A percentile compares a stretch with the other conserved stretches of the same genome.
Conservation (phyloP, 2,329 filamentous ascomycete species). For the Sclerotinia glacialis region DNA sequence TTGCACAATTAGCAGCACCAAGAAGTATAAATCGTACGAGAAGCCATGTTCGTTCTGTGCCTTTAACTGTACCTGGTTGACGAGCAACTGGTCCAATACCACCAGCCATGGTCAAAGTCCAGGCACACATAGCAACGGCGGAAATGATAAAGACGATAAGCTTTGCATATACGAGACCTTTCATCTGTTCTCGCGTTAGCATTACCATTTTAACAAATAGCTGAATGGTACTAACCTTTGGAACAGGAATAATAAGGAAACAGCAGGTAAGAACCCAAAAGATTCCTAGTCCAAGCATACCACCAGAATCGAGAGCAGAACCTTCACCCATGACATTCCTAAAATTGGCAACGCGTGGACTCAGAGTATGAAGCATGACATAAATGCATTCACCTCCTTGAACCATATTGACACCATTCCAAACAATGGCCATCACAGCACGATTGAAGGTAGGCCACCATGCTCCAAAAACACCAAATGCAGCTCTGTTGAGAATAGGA, state of each 20-base stretch:
- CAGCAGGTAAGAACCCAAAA: slow-evolving; percentile 45
- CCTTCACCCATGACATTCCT: slow-evolving; percentile 43
- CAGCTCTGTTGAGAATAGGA: slow-evolving; percentile 44
- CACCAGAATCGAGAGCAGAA: slow-evolving; percentile 43
- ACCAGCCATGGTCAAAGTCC: slow-evolving; percentile 41
- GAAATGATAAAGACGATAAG: slow-evolving; percentile 42
- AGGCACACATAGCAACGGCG: slow-evolving; percentile 43
- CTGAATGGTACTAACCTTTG: slow-evolving; percentile 33
- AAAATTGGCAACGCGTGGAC: slow-evolving; percentile 43
- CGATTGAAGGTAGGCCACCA: slow-evolving; percentile 47
- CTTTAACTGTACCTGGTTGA: slow-evolving; percentile 38
- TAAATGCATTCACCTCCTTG: slow-evolving; percentile 41
- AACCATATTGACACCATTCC: slow-evolving; percentile 45
- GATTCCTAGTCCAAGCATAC: slow-evolving; percentile 45
- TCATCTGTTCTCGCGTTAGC: slow-evolving; percentile 35
- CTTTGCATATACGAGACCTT: slow-evolving; percentile 40
- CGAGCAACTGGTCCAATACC: slow-evolving; percentile 36
- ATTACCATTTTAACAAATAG: slow-evolving; percentile 19
- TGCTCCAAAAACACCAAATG: slow-evolving; percentile 47
- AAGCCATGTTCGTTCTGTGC: slow-evolving; percentile 42
- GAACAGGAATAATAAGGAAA: slow-evolving; percentile 43
- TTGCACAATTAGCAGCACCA: slow-evolving; percentile 41
- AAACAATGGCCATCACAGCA: slow-evolving; percentile 42
- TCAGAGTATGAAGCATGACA: slow-evolving; percentile 45
- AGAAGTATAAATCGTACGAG: slow-evolving; percentile 42